phyloP scores from a whole-genome alignment of 169 alveolate genomes.

The Eimeria tenella region DNA sequence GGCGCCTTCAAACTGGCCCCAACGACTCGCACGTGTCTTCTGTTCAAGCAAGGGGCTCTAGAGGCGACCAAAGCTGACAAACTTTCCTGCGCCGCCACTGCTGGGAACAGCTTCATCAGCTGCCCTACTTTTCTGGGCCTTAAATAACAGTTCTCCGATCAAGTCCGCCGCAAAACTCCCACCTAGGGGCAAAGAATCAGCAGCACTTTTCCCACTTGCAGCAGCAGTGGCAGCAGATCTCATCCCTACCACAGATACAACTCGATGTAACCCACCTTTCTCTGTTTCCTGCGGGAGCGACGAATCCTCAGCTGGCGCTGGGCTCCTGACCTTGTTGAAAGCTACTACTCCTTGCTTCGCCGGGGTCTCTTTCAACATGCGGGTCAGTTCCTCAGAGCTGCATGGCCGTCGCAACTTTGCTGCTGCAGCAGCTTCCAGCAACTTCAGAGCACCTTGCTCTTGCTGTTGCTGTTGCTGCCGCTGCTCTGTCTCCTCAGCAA shows the following conservation, averaged over 20 bases:
- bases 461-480: conserved; percentile 39
- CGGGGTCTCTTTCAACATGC: not conserved
- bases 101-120: not conserved
- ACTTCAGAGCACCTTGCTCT: not conserved
- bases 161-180: not conserved
- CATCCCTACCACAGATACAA: no score
- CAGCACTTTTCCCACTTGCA: not conserved
- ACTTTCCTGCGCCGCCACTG: not conserved
- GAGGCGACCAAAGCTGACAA: conserved; percentile 27
- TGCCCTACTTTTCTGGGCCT: not conserved
- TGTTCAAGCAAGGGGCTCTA: not conserved
- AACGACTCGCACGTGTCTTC: not conserved
- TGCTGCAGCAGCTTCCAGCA: conserved; percentile 29
- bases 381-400: not conserved
- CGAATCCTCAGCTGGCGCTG: not conserved
- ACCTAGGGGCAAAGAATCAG: not conserved
- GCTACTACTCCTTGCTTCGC: not conserved
- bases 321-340: not conserved
- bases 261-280: not conserved
- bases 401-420: conserved; percentile 34
- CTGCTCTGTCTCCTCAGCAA: conserved; percentile 10
- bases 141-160: not conserved
- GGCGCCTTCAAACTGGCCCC: not conserved
- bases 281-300: not conserved
- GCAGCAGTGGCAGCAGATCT: conserved; percentile 4